phyloP scores from a whole-genome alignment of 169 alveolate genomes.

The Eimeria zaria region DNA sequence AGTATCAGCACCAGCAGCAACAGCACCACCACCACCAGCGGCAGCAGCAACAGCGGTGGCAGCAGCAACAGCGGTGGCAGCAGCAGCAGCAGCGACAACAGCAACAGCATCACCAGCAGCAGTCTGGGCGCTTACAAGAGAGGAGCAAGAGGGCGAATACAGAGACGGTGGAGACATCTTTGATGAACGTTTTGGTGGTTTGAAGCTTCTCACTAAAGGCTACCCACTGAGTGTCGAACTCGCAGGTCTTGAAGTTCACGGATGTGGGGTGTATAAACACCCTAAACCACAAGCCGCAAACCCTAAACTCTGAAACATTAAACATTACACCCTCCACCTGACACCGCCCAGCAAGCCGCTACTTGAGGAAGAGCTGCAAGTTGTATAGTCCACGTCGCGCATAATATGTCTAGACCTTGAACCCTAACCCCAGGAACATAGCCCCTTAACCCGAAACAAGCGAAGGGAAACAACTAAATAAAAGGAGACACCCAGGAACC shows the following conservation, averaged over 20 bases:
- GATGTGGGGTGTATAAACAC: conserved; percentile 79
- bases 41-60: too few species aligned
- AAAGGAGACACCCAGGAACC: too few species aligned
- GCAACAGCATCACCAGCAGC: not conserved
- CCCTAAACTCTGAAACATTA: not conserved
- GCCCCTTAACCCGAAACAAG: not conserved
- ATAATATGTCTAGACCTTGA: not conserved
- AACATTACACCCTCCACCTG: not conserved
- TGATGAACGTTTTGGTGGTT: conserved; percentile 60
- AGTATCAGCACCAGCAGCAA: not conserved
- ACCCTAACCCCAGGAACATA: not conserved
- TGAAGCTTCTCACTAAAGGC: conserved; percentile 70
- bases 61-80: not conserved
- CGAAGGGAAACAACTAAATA: not conserved
- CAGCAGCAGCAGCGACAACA: not conserved
- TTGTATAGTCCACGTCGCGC: not conserved
- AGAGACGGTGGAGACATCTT: conserved; percentile 75
- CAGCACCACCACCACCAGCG: too few species aligned
- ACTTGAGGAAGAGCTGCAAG: not conserved
- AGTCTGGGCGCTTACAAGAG: conserved; percentile 62
- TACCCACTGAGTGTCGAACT: conserved; percentile 82
- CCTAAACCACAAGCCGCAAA: conserved; percentile 1
- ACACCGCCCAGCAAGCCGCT: not conserved
- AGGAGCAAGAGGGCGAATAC: conserved; percentile 79
- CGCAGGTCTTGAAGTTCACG: conserved; percentile 60